Evolutionary conservation across 164 flowering plant species (phyloP).

Genomic region (Buxus sempervirens): DNA sequence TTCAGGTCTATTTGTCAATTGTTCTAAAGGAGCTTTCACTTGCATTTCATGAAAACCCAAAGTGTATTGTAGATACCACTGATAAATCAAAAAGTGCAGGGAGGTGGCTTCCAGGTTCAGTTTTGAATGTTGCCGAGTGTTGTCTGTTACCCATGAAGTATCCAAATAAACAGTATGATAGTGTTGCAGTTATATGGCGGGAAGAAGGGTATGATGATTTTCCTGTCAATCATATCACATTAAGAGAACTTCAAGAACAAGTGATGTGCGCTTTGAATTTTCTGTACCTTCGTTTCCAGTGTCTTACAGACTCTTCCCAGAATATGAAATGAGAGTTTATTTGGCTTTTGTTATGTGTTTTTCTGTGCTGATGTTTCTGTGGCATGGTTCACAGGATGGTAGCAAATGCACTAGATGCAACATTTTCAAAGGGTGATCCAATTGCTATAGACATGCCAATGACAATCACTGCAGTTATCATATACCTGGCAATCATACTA

Average conservation of each 20-base stretch:
- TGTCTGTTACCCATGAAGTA: constrained; percentile 52
- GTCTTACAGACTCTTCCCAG: too few species aligned
- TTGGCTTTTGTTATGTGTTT: background rate
- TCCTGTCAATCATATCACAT: constrained; percentile 47
- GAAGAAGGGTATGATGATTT: constrained; percentile 69
- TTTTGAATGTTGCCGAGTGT: constrained; percentile 82
- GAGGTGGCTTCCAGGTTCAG: constrained; percentile 79
- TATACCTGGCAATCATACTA: constrained; percentile 76
- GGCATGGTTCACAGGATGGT: constrained; percentile 57
- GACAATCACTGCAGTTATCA: constrained; percentile 79
- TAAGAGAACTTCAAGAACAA: constrained; percentile 70
- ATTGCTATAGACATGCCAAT: constrained; percentile 96
- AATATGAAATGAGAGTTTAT: background rate
- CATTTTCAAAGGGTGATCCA: constrained; percentile 79
- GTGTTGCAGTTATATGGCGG: constrained; percentile 74
- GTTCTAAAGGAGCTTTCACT: constrained; percentile 68
- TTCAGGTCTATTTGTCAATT: constrained; percentile 76
- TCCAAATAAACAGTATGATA: constrained; percentile 52
- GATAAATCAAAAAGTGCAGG: constrained; percentile 70
- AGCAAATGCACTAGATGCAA: constrained; percentile 76
- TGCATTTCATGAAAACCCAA: constrained; percentile 54
- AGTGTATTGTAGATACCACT: constrained; percentile 54
- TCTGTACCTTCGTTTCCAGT: background rate
- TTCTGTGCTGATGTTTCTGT: background rate
- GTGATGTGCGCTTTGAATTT: constrained; percentile 61